Evolutionary conservation across 1,284 basidiomycete species (phyloP).

Genomic region (Cutaneotrichosporon mucoides): DNA sequence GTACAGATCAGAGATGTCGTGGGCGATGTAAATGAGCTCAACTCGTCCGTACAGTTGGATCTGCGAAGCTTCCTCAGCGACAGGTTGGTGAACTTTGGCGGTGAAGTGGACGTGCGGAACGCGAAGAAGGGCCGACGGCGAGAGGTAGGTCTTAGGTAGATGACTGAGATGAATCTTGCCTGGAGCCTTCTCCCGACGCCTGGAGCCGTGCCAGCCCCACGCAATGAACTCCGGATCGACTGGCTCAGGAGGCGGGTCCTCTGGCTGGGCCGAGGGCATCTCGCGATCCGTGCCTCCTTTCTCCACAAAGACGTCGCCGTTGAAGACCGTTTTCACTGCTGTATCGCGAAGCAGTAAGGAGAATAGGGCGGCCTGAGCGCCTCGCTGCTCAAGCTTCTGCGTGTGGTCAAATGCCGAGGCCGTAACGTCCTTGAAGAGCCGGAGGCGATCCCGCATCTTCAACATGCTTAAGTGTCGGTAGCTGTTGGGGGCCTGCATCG

Average conservation of each 20-base stretch:
- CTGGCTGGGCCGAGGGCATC: conserved; percentile 2
- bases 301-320: conserved; percentile 32
- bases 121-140: conserved; percentile 44
- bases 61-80: conserved; percentile 14
- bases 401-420: conserved; percentile 57
- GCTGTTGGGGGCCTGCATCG: conserved; percentile 39
- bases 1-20: conserved; percentile 70
- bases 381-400: conserved; percentile 44
- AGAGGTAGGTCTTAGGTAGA: conserved; percentile 34
- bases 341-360: conserved; percentile 31
- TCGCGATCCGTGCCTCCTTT: conserved; percentile 22
- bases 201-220: conserved; percentile 32
- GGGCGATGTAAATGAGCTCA: conserved; percentile 47
- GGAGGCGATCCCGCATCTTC: conserved; percentile 47
- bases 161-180: conserved; percentile 11
- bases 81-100: conserved; percentile 22
- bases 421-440: conserved; percentile 61
- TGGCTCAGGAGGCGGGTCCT: conserved; percentile 8
- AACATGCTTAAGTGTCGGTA: conserved; percentile 53
- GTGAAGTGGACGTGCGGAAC: conserved; percentile 35
- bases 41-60: conserved; percentile 29
- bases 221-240: conserved; percentile 25
- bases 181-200: background rate
- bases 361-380: conserved; percentile 42
- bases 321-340: conserved; percentile 41